Base-by-base conservation (phyloP, 148 eudicot genomes). In the Vaccinium corymbosum region DNA sequence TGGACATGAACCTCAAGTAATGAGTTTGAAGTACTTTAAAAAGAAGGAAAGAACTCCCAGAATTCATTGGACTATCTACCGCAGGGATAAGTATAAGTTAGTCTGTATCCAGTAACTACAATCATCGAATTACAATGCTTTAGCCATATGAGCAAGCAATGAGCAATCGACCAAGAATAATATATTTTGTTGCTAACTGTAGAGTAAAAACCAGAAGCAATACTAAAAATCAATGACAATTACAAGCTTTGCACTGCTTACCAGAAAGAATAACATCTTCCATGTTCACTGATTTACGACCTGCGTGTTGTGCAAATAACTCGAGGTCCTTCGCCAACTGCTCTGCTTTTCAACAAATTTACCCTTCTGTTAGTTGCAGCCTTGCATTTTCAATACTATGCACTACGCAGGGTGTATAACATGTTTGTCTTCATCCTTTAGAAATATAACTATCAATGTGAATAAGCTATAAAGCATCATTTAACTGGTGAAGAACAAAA, bases 241-340 rank as follows among this genome's bases (percentile, higher is more conserved):
- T 53, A 80, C 75, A 73, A 80, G 68, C 83, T 84, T 62, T 48
- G 10, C 50, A 57, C 14, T 75, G 27, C 90, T 87, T 82, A 96
- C 98, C 98, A 83, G 95, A 90, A 81, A 94, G 93, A 84, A 94
- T 94, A 79, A 97, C 97, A 87, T 97, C 98, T 84, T 97, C 94
- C 87, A 94, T 92, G 85, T 97, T 97, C 46, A 97, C 95, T 84
- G 92, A 81, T 88, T 97, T 97, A 76, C 98, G 95, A 62, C 95
- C 94, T 53, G 92, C 99, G 87, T 94, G 99, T 80, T 89, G 97
- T 53, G 98, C 94, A 92, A 97, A 97, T 74, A 91, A 87, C 84
- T 92, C 98, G 57, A 94, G 92, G 88, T 97, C 99, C 88, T 91
- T 94, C 9, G 99, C 98, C 86, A 96, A 84, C 90, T 93, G 95